Conservation (phyloP, 2,329 filamentous ascomycete genomes). For the Aspergillus texensis region DNA sequence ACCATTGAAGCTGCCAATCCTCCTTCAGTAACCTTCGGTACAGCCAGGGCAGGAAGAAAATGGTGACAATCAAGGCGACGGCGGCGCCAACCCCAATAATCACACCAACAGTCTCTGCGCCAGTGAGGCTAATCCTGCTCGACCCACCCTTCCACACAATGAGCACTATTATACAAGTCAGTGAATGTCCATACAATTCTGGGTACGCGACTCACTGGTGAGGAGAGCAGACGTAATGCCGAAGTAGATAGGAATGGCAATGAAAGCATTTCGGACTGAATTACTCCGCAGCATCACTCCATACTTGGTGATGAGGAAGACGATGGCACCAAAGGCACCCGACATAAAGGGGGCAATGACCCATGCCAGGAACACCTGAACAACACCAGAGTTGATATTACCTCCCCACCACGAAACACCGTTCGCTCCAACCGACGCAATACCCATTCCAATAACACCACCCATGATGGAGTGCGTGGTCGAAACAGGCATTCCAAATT, state of each 20-base stretch:
- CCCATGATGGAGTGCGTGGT: slow-evolving; percentile 25
- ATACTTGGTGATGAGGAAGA: slow-evolving; percentile 23
- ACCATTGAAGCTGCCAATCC: slow-evolving; percentile 20
- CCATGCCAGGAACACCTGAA: slow-evolving; percentile 25
- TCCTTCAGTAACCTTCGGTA: slow-evolving; percentile 17
- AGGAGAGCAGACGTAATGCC: slow-evolving; percentile 20
- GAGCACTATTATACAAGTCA: slow-evolving; percentile 15
- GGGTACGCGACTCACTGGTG: slow-evolving; percentile 12
- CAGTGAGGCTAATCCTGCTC: slow-evolving; percentile 17
- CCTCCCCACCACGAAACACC: slow-evolving; percentile 23
- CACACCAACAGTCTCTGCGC: slow-evolving; percentile 12
- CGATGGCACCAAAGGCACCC: slow-evolving; percentile 17
- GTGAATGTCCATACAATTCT: not conserved
- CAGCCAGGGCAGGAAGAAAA: slow-evolving; percentile 22
- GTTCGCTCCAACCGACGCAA: slow-evolving; percentile 18
- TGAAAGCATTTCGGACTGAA: slow-evolving; percentile 16
- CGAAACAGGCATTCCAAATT: slow-evolving; percentile 21
- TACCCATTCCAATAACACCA: slow-evolving; percentile 23
- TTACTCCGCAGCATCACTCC: slow-evolving; percentile 15
- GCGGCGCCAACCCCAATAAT: slow-evolving; percentile 19
- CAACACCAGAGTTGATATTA: slow-evolving; percentile 23
- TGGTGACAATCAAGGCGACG: slow-evolving; percentile 7
- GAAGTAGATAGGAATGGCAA: slow-evolving; percentile 20
- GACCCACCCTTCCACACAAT: slow-evolving; percentile 25
- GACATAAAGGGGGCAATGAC: slow-evolving; percentile 22